Conservation (phyloP, 192 early-diverging fungal genomes). For the Funneliformis mosseae region DNA sequence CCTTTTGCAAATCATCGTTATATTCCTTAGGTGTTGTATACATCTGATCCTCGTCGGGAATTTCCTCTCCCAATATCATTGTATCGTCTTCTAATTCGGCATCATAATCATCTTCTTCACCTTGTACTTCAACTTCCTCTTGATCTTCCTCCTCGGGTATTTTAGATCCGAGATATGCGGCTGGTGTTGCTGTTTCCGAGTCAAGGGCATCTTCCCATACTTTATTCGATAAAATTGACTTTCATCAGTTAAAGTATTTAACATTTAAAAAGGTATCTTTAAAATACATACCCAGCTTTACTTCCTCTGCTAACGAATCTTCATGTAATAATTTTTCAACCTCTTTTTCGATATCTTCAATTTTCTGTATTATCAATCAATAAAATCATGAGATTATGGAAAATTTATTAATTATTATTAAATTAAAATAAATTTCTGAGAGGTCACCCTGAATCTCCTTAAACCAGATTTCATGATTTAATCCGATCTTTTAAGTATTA, state of each 20-base stretch:
- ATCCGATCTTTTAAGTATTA: background rate
- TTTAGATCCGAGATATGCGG: slow-evolving; percentile 47
- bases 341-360: slow-evolving; percentile 82
- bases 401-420: too few species aligned
- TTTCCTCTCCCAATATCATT: slow-evolving; percentile 44
- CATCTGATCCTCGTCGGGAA: slow-evolving; percentile 26
- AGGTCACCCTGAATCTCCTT: too few species aligned
- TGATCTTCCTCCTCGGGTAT: slow-evolving; percentile 48
- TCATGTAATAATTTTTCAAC: slow-evolving; percentile 76
- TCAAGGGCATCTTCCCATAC: slow-evolving; percentile 33
- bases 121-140: slow-evolving; percentile 42
- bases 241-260: slow-evolving; percentile 35
- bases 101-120: slow-evolving; percentile 51
- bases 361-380: slow-evolving; percentile 50
- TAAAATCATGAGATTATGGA: background rate
- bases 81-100: slow-evolving; percentile 45
- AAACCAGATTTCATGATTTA: background rate
- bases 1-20: slow-evolving; percentile 13
- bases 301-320: slow-evolving; percentile 72
- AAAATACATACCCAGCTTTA: slow-evolving; percentile 58
- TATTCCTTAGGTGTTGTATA: background rate
- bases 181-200: slow-evolving; percentile 45
- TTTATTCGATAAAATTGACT: slow-evolving; percentile 41
- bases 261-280: slow-evolving; percentile 24
- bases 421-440: too few species aligned